A percentile compares a stretch with the other conserved stretches of the same genome.
Conservation (phyloP, 2,329 filamentous ascomycete genomes). For the Ophiostoma piceae region DNA sequence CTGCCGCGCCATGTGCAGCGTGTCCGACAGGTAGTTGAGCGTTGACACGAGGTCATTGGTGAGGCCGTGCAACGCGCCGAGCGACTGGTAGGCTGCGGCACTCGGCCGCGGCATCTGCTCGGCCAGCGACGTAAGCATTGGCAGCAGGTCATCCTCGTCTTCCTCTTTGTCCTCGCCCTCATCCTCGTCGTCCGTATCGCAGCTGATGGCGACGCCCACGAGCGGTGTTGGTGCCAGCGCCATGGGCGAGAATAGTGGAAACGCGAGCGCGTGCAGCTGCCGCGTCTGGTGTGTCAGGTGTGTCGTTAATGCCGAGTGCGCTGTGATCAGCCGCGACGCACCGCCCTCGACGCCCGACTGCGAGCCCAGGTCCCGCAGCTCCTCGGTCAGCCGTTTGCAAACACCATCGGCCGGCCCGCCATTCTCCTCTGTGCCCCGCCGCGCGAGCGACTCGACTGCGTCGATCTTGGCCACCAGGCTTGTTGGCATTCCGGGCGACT, state of each 20-base stretch:
- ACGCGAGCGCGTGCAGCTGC: conserved; percentile 66
- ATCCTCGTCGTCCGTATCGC: conserved; percentile 10
- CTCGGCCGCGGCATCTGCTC: conserved; percentile 62
- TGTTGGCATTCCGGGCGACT: conserved; percentile 61
- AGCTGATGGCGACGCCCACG: conserved; percentile 15
- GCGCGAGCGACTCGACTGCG: conserved; percentile 64
- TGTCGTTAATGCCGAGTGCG: conserved; percentile 67
- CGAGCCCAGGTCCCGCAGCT: conserved; percentile 65
- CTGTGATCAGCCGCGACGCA: conserved; percentile 67
- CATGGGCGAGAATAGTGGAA: conserved; percentile 64
- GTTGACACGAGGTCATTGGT: conserved; percentile 71
- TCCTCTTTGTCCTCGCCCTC: conserved; percentile 33
- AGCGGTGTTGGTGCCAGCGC: conserved; percentile 38
- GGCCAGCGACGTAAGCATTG: conserved; percentile 59
- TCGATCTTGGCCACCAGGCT: conserved; percentile 65
- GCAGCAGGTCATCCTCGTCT: conserved; percentile 62
- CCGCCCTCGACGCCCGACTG: conserved; percentile 68
- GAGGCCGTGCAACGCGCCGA: conserved; percentile 63
- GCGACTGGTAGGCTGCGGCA: conserved; percentile 58
- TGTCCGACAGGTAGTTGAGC: conserved; percentile 81
- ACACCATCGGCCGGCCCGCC: conserved; percentile 61
- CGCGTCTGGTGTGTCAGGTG: conserved; percentile 72
- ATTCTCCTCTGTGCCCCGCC: conserved; percentile 60
- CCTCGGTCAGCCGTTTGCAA: conserved; percentile 62
- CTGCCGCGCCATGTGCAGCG: conserved; percentile 89